Base-by-base conservation (phyloP, 768 basidiomycete genomes). In the Amanita pallidorosea region DNA sequence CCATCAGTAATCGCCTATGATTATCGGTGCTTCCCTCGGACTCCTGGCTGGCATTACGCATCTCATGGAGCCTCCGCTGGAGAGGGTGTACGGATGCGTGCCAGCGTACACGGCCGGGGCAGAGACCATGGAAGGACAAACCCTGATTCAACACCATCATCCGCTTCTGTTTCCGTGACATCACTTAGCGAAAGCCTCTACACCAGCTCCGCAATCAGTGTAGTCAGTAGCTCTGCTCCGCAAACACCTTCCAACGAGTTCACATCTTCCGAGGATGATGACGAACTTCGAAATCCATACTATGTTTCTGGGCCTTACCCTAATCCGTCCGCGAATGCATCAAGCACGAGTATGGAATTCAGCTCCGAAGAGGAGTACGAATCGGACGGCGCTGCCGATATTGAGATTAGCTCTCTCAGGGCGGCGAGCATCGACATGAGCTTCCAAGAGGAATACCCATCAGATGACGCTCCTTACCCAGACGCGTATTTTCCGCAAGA, bases 291-390 rank as follows among this genome's bases (percentile, higher is more conserved):
- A 55, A 68, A 47, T 58, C 59, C 17, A 55, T 63, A 20, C 54
- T 58, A 17, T 58, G 60, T 55, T 55, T 23, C 57, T 45, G 43
- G 48, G 41, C 38, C 53, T 53, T 58, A 63, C 56, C 57, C 71
- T 63, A 52, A 56, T 40, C 35, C 58, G 54, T 49, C 51, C 41
- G 54, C 58, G 20, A 52, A 55, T 43, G 54, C 55, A 58, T 63
- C 45, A 54, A 67, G 31, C 59, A 65, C 51, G 49, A 38, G 64
- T 50, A 54, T 66, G 18, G 74, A 73, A 44, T 71, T 73, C 52
- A 72, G 70, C 45, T 75, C 73, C 23, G 75, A 73, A 52, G 72
- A 75, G 12, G 73, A 80, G 44, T 67, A 69, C 46, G 70, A 68
- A n/a, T 46, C 37, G 3, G 66, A 68, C 35, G 63, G 60, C n/a